Base-by-base conservation (phyloP, 2,329 filamentous ascomycete species). In the Colletotrichum liaoningense region DNA sequence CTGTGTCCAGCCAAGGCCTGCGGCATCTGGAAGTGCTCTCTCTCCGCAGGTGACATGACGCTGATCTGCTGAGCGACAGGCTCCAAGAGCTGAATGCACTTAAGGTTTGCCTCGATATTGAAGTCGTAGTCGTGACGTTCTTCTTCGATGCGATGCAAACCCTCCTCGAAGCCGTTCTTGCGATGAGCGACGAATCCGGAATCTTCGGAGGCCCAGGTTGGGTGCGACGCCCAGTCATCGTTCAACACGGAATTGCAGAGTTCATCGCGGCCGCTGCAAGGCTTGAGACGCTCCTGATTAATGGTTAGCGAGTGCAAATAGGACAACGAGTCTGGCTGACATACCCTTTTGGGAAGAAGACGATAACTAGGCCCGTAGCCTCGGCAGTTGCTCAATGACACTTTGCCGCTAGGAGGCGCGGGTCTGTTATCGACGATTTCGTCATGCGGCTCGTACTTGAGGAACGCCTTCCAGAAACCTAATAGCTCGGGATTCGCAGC, bases 51-150 rank as follows among this genome's bases (percentile, higher is more conserved):
- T 9, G 89, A 89, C 89, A 98, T 93, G 55, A 93, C 92, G 19
- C 95, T 88, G 83, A 99, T 94, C 79, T 97, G 93, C 79, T 97
- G 95, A 1, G 95, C 95, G 72, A 98, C 94, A 0, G 97, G 97
- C 81, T 98, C 96, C 54, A 99, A 90, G 5, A 99, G 91, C 83
- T 98, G 97, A 72, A 99, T 97, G 63, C 97, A 98, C 77, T 97
- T 95, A 74, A 93, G 91, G 79, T 97, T 98, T 9, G 95, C 94
- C 84, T 99, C 97, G 66, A 99, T 98, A 80, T 98, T 97, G 84
- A 97, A 98, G 82, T 99, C 97, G 79, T 99, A 99, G 80, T 99
- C 97, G 80, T 99, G 97, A 5, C 97, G 93, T 82, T 99, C 97
- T 83, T 99, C 97, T 83, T 99, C 97, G 74, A 99, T 98, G 24